phyloP scores from a whole-genome alignment of 352 stramenopile species.

The Peronosclerospora sorghi region DNA sequence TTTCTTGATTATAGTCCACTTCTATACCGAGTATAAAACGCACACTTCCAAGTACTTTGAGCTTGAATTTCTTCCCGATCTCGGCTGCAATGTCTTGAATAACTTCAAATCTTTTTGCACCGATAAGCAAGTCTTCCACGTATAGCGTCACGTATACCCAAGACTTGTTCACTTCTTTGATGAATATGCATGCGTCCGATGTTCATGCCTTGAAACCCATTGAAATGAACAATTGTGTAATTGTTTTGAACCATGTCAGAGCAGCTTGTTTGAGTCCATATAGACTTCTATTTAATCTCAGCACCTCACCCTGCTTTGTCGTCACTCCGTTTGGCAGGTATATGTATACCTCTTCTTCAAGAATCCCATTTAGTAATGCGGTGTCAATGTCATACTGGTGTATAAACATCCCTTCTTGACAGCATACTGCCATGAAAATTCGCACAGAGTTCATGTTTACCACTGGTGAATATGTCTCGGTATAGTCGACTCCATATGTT shows the following conservation, averaged over 20 bases:
- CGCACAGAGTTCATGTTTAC: conserved; percentile 1
- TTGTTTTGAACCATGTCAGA: conserved; percentile 23
- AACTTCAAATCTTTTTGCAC: background rate
- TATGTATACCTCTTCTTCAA: conserved; percentile 2
- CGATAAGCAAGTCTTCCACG: background rate
- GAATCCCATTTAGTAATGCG: background rate
- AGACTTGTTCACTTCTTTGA: background rate
- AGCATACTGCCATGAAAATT: background rate
- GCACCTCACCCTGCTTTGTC: background rate
- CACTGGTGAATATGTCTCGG: background rate
- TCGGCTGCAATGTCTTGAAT: background rate
- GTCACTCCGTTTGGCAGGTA: background rate
- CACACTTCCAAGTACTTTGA: background rate
- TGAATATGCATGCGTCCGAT: background rate
- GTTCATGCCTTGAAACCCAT: conserved; percentile 1
- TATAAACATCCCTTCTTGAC: background rate
- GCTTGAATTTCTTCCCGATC: background rate
- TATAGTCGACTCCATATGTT: conserved; percentile 1
- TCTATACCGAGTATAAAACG: background rate
- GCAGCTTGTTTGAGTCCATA: too few relatives aligned
- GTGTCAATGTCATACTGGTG: conserved; percentile 3
- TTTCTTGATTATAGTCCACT: background rate
- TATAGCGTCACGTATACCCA: background rate
- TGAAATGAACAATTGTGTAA: conserved; percentile 2
- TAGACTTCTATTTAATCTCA: conserved; percentile 6